Evolutionary conservation across 108 stramenopile species (phyloP).

Genomic region (Craspedostauros australis): DNA sequence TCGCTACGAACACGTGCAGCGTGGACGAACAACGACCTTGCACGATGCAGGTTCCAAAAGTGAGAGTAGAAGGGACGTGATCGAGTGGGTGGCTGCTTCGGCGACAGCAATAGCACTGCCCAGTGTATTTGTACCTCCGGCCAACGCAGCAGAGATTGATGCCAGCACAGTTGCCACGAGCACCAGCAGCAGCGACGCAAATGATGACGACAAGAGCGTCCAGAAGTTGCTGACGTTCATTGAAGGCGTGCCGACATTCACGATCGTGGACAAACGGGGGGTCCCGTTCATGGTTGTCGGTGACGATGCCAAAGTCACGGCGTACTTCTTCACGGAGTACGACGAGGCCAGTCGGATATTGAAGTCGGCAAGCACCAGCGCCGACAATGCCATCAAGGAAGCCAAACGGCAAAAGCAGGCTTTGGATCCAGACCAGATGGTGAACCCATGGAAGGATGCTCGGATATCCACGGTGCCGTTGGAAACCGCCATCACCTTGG

Average conservation of each 20-base stretch:
- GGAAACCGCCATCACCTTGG: slow-evolving; percentile 66
- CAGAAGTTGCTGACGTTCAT: slow-evolving; percentile 6
- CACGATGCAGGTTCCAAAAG: too few relatives aligned
- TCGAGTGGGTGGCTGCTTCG: too few relatives aligned
- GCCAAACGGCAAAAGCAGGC: slow-evolving; percentile 32
- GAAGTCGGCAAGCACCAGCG: slow-evolving; percentile 39
- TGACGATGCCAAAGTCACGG: slow-evolving; percentile 79
- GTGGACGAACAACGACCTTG: too few relatives aligned
- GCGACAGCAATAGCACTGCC: too few relatives aligned
- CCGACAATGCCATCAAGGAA: slow-evolving; percentile 54
- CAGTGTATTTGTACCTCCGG: too few relatives aligned
- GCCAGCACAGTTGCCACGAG: too few relatives aligned
- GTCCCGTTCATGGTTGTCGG: slow-evolving; percentile 80
- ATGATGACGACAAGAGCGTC: too few relatives aligned
- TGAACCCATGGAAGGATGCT: slow-evolving; percentile 70
- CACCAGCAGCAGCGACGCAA: too few relatives aligned
- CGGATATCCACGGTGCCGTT: slow-evolving; percentile 67
- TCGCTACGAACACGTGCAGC: too few relatives aligned
- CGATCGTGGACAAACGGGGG: slow-evolving; percentile 63
- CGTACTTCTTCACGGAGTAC: slow-evolving; percentile 72
- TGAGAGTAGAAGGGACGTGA: too few relatives aligned
- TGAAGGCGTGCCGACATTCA: slow-evolving; percentile 60
- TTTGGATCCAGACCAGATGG: slow-evolving; percentile 23
- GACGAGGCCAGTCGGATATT: slow-evolving; percentile 67
- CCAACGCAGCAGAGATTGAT: too few relatives aligned